Conservation (phyloP, 495 filamentous ascomycete genomes). For the Aspergillus homomorphus region DNA sequence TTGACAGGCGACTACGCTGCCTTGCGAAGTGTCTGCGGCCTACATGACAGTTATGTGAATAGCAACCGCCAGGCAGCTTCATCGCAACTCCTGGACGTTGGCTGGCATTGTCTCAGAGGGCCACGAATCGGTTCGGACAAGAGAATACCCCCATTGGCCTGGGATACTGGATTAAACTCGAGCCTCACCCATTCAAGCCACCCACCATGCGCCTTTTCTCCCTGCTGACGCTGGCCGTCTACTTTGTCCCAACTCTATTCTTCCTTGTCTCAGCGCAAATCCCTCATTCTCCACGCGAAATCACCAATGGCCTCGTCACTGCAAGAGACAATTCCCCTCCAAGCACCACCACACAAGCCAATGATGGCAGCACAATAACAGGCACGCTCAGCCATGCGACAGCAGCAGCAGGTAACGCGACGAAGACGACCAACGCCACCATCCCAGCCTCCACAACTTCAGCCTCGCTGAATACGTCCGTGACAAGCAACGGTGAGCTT, state of each 20-base stretch:
- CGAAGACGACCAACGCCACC: conserved; percentile 15
- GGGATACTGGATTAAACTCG: neutral
- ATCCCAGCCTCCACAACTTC: conserved; percentile 16
- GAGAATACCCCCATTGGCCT: neutral
- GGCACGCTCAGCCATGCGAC: conserved; percentile 16
- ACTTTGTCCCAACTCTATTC: conserved; percentile 14
- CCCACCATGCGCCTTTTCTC: conserved; percentile 16
- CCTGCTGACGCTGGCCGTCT: conserved; percentile 13
- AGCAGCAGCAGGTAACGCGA: conserved; percentile 14
- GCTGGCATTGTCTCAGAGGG: conserved; percentile 4
- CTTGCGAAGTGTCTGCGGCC: neutral
- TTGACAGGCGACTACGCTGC: conserved; percentile 1
- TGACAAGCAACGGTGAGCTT: conserved; percentile 15
- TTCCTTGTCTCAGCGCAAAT: conserved; percentile 16
- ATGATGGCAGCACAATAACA: conserved; percentile 6
- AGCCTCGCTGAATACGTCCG: conserved; percentile 19
- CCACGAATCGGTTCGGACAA: neutral
- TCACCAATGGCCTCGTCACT: conserved; percentile 12
- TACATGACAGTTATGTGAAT: conserved; percentile 13
- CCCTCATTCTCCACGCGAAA: conserved; percentile 12
- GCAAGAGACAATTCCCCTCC: conserved; percentile 11
- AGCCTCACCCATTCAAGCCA: neutral
- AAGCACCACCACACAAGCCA: conserved; percentile 7
- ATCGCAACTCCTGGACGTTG: neutral
- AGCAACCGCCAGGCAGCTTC: neutral